Base-by-base conservation (phyloP, 1,284 basidiomycete species). In the Malassezia equina region DNA sequence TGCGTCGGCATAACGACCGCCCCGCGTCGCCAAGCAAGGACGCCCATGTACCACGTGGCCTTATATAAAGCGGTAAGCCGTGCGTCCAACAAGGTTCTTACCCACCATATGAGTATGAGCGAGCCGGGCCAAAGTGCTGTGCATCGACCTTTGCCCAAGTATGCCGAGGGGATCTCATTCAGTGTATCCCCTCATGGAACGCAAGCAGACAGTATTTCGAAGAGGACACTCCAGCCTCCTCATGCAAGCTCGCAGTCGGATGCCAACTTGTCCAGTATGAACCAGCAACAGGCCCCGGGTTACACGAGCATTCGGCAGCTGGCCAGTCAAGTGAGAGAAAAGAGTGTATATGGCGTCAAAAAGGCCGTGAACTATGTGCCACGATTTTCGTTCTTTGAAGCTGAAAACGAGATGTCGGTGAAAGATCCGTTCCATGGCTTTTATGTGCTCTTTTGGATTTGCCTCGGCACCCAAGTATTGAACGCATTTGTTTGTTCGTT, bases 381-480 rank as follows among this genome's bases (percentile, higher is more conserved):
- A 13, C 47, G 54, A 21, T 15, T 39, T 23, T 56, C 54, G 15
- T 8, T 56, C 13, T 44, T 56, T 6, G 54, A 51, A 25, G 29
- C 48, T 1, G 21, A 23, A 4, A 56, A 51, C 17, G 13, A 23
- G 6, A 19, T 15, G 5, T 15, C 36, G 4, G 24, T 44, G 24
- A 29, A 40, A 11, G 45, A 47, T 19, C 43, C 29, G 36, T 74
- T 74, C 55, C 64, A 69, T 2, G 71, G 71, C 34, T 74, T 74
- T 50, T 74, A 69, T 46, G 69, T 61, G 7, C 64, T 74, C 44
- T 74, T 74, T 56, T 74, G 71, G 71, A 66, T 74, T 47, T 62
- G 60, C 24, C 46, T 73, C n/a, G 60, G 61, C 17, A 54, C 71
- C 31, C 58, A 64, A 23, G 68, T 74, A 24, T 61, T 74, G 47